Evolutionary conservation across 805 yeast genomes (phyloP), one percentile per base, ranked within the genome.

Genomic region (Suhomyces emberorum): DNA sequence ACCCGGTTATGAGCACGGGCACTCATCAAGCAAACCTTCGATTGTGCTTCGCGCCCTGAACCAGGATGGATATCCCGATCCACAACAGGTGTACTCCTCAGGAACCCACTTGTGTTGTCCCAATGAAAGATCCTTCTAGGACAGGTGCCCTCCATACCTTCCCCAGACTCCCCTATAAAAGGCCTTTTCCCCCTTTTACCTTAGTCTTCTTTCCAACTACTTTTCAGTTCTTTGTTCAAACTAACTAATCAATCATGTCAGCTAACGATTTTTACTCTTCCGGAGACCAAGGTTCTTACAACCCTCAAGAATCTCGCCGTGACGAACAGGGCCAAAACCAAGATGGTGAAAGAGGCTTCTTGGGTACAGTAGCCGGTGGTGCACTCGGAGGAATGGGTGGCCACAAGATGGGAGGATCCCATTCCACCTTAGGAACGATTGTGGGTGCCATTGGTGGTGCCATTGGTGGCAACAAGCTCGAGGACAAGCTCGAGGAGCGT

Each of bases 381-480:
- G 58, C 53, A n/a, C 59, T 58, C 8, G 62, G 62, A 34, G 61
- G 55, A 14, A 46, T 39, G 24, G 60, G 52, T 20, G 62, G 62
- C 20, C 39, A 43, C 33, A 57, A 57, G 45, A 14, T 57, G 26
- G 43, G 52, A 12, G 56, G 59, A 7, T 40, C 41, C 37, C 62
- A 56, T 47, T 41, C 51, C 23, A 56, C 55, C 10, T 32, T 57
- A 3, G 62, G 61, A n/a, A 49, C 51, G 18, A 47, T 57, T 34
- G 57, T 47, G 11, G 62, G 62, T 37, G 62, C 59, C 31, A 35
- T 56, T 34, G 46, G 52, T 9, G 62, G 62, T 23, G 61, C 62
- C 16, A 35, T 56, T 31, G 55, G 52, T 24, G 62, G 59, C 35
- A 52, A 54, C 46, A 54, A 56, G 50, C 30, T 55, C 26, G 59